phyloP scores from a whole-genome alignment of 345 rosid genomes.

The Anastatica hierochuntica region DNA sequence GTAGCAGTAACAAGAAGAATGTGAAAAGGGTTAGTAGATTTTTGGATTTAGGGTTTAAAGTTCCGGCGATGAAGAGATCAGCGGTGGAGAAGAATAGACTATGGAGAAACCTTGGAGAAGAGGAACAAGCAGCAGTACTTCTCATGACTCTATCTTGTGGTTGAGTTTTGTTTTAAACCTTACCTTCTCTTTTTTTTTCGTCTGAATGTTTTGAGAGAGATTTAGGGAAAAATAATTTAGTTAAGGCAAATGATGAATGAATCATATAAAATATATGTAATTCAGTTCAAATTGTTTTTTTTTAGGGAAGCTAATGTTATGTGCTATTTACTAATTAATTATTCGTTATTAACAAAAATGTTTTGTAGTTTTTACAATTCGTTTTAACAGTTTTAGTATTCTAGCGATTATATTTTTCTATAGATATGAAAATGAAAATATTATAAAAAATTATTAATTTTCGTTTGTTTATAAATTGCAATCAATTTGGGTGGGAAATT shows the following conservation, averaged over 20 bases:
- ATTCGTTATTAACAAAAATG: no score
- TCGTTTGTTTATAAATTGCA: no score
- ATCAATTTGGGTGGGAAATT: no score
- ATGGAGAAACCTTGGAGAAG: slow-evolving; percentile 57
- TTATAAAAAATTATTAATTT: no score
- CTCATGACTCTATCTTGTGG: slow-evolving; percentile 86
- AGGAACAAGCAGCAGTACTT: slow-evolving; percentile 84
- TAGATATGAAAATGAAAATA: no score
- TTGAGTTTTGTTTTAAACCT: slow-evolving; percentile 25
- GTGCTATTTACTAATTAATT: no score
- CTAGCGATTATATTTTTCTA: no score
- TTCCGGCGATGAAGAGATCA: slow-evolving; percentile 55
- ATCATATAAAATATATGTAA: slow-evolving; percentile 15
- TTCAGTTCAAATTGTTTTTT: slow-evolving; percentile 1
- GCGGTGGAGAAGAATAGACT: slow-evolving; percentile 46
- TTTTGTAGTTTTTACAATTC: no score
- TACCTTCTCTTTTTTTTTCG: neutral
- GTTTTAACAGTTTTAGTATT: no score
- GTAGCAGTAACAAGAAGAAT: slow-evolving; percentile 7
- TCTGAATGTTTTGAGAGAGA: neutral
- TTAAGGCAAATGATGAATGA: slow-evolving; percentile 7
- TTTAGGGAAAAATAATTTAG: slow-evolving; percentile 20
- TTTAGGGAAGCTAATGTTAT: neutral
- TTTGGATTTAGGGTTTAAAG: slow-evolving; percentile 74
- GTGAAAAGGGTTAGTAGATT: slow-evolving; percentile 13